These are phyloP conservation scores for Leccinum rimulosum DNA, from an alignment of 768 basidiomycete genomes.

Conservation along the genomic window DNA sequence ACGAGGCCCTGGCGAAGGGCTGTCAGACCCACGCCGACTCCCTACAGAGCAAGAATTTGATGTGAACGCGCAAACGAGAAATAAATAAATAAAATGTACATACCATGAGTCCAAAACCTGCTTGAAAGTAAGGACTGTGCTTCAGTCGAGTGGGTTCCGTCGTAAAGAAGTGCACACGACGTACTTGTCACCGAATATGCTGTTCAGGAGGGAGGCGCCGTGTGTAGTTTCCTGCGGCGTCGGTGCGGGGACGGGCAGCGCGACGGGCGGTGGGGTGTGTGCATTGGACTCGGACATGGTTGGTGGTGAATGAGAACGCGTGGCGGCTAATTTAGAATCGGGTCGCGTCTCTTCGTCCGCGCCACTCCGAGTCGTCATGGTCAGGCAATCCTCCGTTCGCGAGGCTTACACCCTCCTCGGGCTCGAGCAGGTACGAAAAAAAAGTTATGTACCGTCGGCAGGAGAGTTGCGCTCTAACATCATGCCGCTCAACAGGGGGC, in stretches of 20 bases:
- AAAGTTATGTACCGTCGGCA: neutral
- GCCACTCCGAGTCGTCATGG: conserved; percentile 27
- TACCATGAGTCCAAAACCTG: conserved; percentile 97
- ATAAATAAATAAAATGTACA: neutral
- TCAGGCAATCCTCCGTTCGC: conserved; percentile 32
- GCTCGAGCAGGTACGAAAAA: conserved; percentile 45
- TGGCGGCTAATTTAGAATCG: conserved; percentile 17
- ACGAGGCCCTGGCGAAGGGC: conserved; percentile 68
- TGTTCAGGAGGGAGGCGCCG: conserved; percentile 34
- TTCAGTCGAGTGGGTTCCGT: conserved; percentile 33
- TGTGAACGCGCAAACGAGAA: conserved; percentile 1
- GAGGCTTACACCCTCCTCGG: conserved; percentile 48
- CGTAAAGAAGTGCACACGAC: conserved; percentile 28
- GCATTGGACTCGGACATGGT: conserved; percentile 13
- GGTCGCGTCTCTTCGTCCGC: conserved; percentile 20
- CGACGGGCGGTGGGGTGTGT: neutral
- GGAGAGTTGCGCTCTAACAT: conserved; percentile 7
- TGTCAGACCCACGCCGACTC: conserved; percentile 84
- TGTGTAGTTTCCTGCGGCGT: conserved; percentile 6
- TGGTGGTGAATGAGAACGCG: conserved; percentile 3
- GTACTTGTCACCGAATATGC: conserved; percentile 65
- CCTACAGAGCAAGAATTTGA: conserved; percentile 44
- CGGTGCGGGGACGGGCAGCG: conserved; percentile 3
- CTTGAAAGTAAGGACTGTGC: conserved; percentile 93
- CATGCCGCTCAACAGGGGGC: conserved; percentile 42